Evolutionary conservation across 371 early-diverging fungal genomes (phyloP), one percentile per base, ranked within the genome.

Genomic region (Mortierella sp.): DNA sequence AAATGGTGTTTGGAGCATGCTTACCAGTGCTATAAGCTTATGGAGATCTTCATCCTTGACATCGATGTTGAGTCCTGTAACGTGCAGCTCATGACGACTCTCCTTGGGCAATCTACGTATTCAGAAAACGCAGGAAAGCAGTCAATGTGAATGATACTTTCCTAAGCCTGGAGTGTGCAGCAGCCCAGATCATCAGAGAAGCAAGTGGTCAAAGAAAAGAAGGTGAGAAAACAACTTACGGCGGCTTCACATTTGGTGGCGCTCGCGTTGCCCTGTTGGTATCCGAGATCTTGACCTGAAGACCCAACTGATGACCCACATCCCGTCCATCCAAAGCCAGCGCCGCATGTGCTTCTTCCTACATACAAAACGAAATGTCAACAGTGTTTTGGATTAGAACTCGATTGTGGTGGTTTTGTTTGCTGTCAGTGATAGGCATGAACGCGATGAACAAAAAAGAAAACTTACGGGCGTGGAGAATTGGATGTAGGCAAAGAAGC

Each of bases 321-420:
- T 86, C 86, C 34, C 81, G 75, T 50, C 86, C 82, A 43, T 81
- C 44, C 34, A 86, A 50, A 19, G 73, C 82, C 11, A 86, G 73
- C 0, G 86, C 86, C 19, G 86, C 86, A 9, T 75, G 54, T 28
- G 86, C 86, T 57, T 86, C 82, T 24, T 81, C 82, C 86, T 86
- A 59, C 37, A 11, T n/a, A 54, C 34, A 10, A 19, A 48, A 19
- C 4, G 16, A 67, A 28, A 70, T 34, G 44, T 16, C 28, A 28
- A 73, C 43, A 51, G 16, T 34, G 48, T 10, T 24, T 4, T 43
- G 6, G 21, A 19, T 61, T 61, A 61, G 21, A 61, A 34, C 61
- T 61, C 8, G 5, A 5, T 16, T 19, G 21, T 5, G 34, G 14
- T 5, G 28, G 5, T 11, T 14, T 16, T 31, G 31, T 1, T 61